Evolutionary conservation across 306 rosid genomes (phyloP), one percentile per base, ranked within the genome.

Genomic region (Inga laurina): DNA sequence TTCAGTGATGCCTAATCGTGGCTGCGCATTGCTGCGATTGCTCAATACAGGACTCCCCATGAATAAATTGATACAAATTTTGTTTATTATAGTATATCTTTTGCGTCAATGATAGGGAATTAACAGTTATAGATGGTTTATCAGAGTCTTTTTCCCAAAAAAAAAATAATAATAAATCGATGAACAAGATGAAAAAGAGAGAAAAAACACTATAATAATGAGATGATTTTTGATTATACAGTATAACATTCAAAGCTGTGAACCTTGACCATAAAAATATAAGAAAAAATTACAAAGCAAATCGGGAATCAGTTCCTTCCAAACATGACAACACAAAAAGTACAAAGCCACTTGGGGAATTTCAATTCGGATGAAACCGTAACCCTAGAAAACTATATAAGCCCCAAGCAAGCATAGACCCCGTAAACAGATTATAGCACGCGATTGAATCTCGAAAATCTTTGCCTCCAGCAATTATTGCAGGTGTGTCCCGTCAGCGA

Each of bases 1-100:
- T 66, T 92, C 99, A 4, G 99, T 90, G 73, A 96, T 93, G 88
- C 99, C 99, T 74, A 93, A 91, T 64, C 96, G 81, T 84, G 91
- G 92, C 72, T 91, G 90, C 85, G 93, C 97, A 69, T 89, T 92
- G 79, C 79, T 91, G 79, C 90, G 89, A 86, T 86, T 90, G 85
- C 74, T 87, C 86, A 90, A 62, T 82, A 90, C 94, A 56, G 91
- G 79, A 81, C 86, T 92, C 90, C 91, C 97, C 99, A 96, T 81
- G 72, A 37, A 71, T 77, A 76, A 81, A 83, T 80, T 43, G 45
- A 79, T 61, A 81, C 41, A 45, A 10, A 84, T 84, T 75, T 74
- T 69, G 72, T 80, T 82, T 71, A 81, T 71, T 71, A 65, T 52
- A 41, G 4, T 74, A 77, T 52, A 52, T 52, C 2, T 52, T 82